Percentiles rank a stretch among this genome's conserved stretches.
Evolutionary conservation across 2,329 filamentous ascomycete genomes (phyloP).

Genomic region (Arthrinium puccinioides): DNA sequence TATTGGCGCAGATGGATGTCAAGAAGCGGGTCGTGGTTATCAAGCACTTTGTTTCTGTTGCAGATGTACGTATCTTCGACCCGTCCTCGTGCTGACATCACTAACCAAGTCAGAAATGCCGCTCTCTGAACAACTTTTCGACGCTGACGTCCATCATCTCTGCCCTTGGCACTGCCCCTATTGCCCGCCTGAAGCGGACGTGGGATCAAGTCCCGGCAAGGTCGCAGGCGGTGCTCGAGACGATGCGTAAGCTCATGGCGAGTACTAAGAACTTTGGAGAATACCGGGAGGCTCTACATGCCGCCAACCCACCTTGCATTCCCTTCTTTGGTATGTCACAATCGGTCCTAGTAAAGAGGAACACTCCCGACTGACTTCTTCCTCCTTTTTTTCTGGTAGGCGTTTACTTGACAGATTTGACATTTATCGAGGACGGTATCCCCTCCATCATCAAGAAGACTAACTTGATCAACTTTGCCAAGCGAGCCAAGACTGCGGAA

Average conservation of each 20-base stretch:
- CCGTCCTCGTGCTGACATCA: constrained; percentile 8
- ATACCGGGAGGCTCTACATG: constrained; percentile 87
- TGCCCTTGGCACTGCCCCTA: constrained; percentile 86
- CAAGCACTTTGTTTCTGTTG: constrained; percentile 94
- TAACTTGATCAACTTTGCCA: constrained; percentile 96
- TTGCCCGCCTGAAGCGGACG: constrained; percentile 85
- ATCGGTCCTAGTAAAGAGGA: background rate
- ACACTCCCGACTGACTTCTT: background rate
- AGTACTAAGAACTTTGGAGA: constrained; percentile 98
- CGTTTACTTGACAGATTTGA: constrained; percentile 94
- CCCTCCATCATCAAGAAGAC: constrained; percentile 94
- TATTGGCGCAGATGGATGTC: constrained; percentile 86
- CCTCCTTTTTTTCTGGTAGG: constrained; percentile 42
- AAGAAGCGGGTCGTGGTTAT: constrained; percentile 96
- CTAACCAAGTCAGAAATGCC: constrained; percentile 68
- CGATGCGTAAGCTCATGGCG: constrained; percentile 90
- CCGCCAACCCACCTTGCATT: constrained; percentile 92
- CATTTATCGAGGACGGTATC: constrained; percentile 97
- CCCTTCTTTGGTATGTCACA: constrained; percentile 79
- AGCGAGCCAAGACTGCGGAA: constrained; percentile 94
- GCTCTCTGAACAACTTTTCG: constrained; percentile 89
- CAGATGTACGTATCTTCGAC: constrained; percentile 62
- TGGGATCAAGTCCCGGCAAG: constrained; percentile 91
- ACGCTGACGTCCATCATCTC: constrained; percentile 97
- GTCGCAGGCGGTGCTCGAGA: constrained; percentile 72